Evolutionary conservation across 129 eudicot species (phyloP).

Genomic region (Pseudognaphalium luteoalbum): DNA sequence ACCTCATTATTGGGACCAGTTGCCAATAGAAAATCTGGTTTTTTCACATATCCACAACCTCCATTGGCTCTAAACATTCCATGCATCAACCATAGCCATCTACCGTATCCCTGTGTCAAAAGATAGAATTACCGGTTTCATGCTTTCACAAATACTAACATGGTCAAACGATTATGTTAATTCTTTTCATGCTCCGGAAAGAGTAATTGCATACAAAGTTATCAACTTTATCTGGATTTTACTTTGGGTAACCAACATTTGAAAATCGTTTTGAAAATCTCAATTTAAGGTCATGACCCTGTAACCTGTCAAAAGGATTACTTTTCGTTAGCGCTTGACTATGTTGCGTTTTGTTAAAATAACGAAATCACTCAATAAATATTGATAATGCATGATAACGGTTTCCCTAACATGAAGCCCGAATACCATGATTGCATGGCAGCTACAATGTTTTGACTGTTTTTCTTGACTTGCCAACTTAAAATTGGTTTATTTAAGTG

Average conservation of each 20-base stretch:
- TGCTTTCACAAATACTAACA: background rate
- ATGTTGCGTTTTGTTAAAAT: too few species aligned
- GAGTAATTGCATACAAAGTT: background rate
- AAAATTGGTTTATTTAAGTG: background rate
- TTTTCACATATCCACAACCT: conserved; percentile 87
- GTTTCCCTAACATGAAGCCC: too few species aligned
- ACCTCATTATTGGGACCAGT: conserved; percentile 43
- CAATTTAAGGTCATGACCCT: background rate
- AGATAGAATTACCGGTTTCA: conserved; percentile 3
- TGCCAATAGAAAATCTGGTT: conserved; percentile 69
- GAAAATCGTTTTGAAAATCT: too few species aligned
- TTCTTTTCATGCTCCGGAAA: too few species aligned
- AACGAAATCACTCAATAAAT: too few species aligned
- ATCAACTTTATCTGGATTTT: background rate
- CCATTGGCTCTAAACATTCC: conserved; percentile 91
- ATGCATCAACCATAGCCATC: conserved; percentile 87
- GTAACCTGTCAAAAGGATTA: background rate
- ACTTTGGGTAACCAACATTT: background rate
- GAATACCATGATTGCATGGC: too few species aligned
- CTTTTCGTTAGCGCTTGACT: background rate
- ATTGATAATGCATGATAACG: too few species aligned
- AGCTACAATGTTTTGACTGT: background rate
- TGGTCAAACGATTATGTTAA: too few species aligned
- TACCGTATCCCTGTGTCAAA: conserved; percentile 73
- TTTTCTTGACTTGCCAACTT: background rate